Percentiles rank a stretch among this genome's conserved stretches.
phyloP scores from a whole-genome alignment of 2,329 filamentous ascomycete species.

The Stachybotrys echinatus region DNA sequence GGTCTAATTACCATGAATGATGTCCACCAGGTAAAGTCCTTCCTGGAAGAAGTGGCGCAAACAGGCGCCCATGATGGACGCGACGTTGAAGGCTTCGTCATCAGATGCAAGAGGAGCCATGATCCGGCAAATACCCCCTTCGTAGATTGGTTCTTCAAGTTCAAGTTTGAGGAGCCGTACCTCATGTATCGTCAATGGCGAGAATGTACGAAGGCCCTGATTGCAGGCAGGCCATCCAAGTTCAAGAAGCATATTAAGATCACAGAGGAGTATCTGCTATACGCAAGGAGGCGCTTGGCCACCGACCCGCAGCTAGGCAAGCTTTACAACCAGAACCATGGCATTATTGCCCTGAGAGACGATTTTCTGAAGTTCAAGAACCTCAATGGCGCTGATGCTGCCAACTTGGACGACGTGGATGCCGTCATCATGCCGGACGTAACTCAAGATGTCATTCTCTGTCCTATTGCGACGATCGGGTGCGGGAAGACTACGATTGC shows the following conservation, averaged over 20 bases:
- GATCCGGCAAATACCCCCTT: slow-evolving; percentile 49
- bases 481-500: slow-evolving; percentile 96
- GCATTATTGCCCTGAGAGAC: slow-evolving; percentile 86
- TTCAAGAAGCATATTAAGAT: slow-evolving; percentile 85
- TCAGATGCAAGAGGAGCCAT: slow-evolving; percentile 72
- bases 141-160: slow-evolving; percentile 99
- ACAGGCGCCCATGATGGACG: slow-evolving; percentile 85
- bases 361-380: slow-evolving; percentile 82
- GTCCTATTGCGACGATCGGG: slow-evolving; percentile 87
- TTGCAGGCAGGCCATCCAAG: slow-evolving; percentile 66
- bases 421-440: slow-evolving; percentile 46
- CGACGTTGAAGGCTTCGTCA: slow-evolving; percentile 94
- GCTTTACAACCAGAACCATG: slow-evolving; percentile 81
- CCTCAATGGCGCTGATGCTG: slow-evolving; percentile 83
- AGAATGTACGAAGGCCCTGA: slow-evolving; percentile 89
- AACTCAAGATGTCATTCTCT: slow-evolving; percentile 68
- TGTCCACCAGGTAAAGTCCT: slow-evolving; percentile 66
- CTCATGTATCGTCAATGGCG: slow-evolving; percentile 99
- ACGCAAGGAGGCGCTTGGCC: slow-evolving; percentile 68
- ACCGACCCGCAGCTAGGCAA: slow-evolving; percentile 62
- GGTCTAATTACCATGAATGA: slow-evolving; percentile 74
- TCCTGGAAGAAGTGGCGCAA: slow-evolving; percentile 80
- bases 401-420: slow-evolving; percentile 60
- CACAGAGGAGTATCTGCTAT: slow-evolving; percentile 85
- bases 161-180: slow-evolving; percentile 98